Base-by-base conservation (phyloP, 805 yeast genomes). In the Candida vaughaniae region DNA sequence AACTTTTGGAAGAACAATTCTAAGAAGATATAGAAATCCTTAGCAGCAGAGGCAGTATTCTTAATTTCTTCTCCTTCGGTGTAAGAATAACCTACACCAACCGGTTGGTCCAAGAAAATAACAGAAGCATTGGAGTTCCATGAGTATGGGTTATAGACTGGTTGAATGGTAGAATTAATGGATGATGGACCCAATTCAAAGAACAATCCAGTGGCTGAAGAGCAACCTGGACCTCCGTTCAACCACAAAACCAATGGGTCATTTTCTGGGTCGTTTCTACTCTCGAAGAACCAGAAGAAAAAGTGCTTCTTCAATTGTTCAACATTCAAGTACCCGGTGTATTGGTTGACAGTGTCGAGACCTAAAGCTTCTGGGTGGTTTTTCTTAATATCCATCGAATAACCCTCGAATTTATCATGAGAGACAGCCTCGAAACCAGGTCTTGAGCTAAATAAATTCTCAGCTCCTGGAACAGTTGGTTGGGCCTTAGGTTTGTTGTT, bases 171-270 rank as follows among this genome's bases (percentile, higher is more conserved):
- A 28, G 75, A 60, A 43, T 77, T 80, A 41, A 91, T 78, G 10
- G 82, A 71, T 0, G 95, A 76, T 4, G 97, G 95, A 17, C 98
- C 98, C 54, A 89, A 73, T 60, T 91, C 98, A 54, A 90, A 88
- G 51, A 91, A 78, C 40, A 90, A 68, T 6, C 97, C 97, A 22
- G 95, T 86, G 56, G 88, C 65, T 1, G 96, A 86, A 0, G 96
- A 86, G 58, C 97, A 90, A 9, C 97, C 97, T 25, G 97, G 97
- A 4, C 97, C 96, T 47, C 97, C 97, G 56, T 90, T 90, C 51
- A 90, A 70, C 98, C 96, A 89, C 48, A 91, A 70, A 38, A 91
- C 74, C 16, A 89, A 73, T 2, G 97, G 97, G 61, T 91, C 97
- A 36, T 69, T 85, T 36, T 60, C 64, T 3, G 97, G 97, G 58